Evolutionary conservation across 1,284 basidiomycete genomes (phyloP), one percentile per base, ranked within the genome.

Genomic region (Ganoderma boninense): DNA sequence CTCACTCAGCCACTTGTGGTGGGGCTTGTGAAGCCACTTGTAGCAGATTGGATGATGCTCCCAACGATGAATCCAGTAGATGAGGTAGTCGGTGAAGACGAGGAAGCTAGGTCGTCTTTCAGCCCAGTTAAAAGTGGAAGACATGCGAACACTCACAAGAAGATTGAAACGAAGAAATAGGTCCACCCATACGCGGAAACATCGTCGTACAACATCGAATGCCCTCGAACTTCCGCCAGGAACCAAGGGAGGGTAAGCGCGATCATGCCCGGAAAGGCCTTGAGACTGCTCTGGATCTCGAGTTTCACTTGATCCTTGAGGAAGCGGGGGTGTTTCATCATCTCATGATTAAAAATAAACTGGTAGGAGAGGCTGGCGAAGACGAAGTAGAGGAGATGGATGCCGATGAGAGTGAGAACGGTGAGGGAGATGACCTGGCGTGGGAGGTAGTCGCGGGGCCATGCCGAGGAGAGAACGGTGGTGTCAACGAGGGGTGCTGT

Each of bases 1-100:
- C 94, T 73, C 80, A 96, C 95, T 90, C 76, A 99, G 87, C 98
- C 98, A 99, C 83, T 96, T 98, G 88, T 99, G 97, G 82, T 99
- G 97, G 0, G 97, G 96, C 82, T 98, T 98, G 83, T 98, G 97
- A 64, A 98, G 77, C 76, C 88, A 85, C 82, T 97, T 99, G 87
- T 99, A 99, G 69, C 98, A 79, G 32, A 87, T 71, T 0, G 97
- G 97, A 74, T 95, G 87, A 80, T 99, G 97, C 70, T 98, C 87
- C 82, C 89, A 85, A n/a, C 97, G 90, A 80, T 99, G 97, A 65
- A 92, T 84, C 38, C 92, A 92, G 77, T 98, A 97, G 83, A 98
- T 99, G 74, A 97, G 89, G 83, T 94, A 95, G 82, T 99, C 98
- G 60, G 98, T 98, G 64, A 99, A 97, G 59, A 98, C 87, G 78